Evolutionary conservation across 1,139 yeast species (phyloP), one percentile per base, ranked within the genome.

Genomic region (Blastobotrys aristatus): DNA sequence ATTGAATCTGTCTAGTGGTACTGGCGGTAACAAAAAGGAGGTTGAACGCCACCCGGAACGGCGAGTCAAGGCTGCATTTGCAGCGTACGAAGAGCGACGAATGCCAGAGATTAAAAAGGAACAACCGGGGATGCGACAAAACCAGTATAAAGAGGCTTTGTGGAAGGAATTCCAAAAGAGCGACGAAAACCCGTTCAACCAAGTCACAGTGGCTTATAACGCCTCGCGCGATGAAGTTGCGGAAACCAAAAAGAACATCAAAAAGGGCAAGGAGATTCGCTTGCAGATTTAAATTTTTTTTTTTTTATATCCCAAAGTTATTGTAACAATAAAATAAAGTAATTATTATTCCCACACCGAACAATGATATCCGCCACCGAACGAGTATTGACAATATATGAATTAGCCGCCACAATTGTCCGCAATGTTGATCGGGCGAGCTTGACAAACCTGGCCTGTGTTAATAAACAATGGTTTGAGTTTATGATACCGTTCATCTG

Each of bases 21-120:
- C 50, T 5, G 64, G 63, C 16, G 77, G 84, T 21, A 68, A 73
- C 42, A 74, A 70, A 49, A 71, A 74, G 54, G 84, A 80, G 61
- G 71, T 86, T 49, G 96, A 86, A 55, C 81, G 88, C 65, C 96
- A 86, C 58, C 95, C 96, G 8, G 96, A 86, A 70, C 77, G 95
- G 67, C 77, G 96, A 63, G 85, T 82, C 66, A 87, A 86, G 71
- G 89, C 94, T 16, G 95, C 95, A 0, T 73, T 73, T 53, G 74
- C 78, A 11, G 89, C 86, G 0, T 86, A 67, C 59, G 89, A 86
- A 60, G 92, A 82, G 54, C 71, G 73, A 50, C 76, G 94, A 59
- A 64, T 84, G 44, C 94, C 95, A 7, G 88, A 83, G 60, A 55
- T 83, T 50, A 81, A 83, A 67, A 74, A 79, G 61, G 95, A 87